phyloP scores from a whole-genome alignment of 1,284 basidiomycete genomes.

The Cerrena zonata region DNA sequence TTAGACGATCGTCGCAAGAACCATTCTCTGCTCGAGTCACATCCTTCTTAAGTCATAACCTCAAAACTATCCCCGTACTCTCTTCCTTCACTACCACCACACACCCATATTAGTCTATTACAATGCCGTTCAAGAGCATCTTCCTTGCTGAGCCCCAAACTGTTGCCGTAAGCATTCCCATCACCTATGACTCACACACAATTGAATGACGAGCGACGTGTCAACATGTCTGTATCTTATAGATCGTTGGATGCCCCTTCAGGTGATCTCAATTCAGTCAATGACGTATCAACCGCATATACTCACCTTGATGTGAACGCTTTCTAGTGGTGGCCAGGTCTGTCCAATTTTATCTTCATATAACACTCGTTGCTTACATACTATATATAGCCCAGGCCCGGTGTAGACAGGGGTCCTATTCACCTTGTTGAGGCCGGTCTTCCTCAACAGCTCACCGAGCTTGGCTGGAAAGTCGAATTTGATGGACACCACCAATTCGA shows the following conservation, averaged over 20 bases:
- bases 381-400: slow-evolving; percentile 57
- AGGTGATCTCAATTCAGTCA: slow-evolving; percentile 36
- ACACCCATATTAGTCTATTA: neutral
- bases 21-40: no score
- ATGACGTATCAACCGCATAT: slow-evolving; percentile 13
- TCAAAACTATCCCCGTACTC: no score
- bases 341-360: slow-evolving; percentile 10
- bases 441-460: slow-evolving; percentile 63
- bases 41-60: no score
- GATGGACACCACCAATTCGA: slow-evolving; percentile 87
- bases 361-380: neutral
- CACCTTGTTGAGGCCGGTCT: slow-evolving; percentile 83
- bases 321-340: slow-evolving; percentile 48
- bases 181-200: slow-evolving; percentile 3
- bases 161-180: slow-evolving; percentile 47
- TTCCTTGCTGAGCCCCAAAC: slow-evolving; percentile 69
- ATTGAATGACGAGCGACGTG: slow-evolving; percentile 5
- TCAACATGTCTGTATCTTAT: slow-evolving; percentile 1
- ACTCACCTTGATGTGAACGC: neutral
- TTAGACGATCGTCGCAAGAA: no score
- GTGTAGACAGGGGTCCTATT: slow-evolving; percentile 89
- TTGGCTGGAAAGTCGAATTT: slow-evolving; percentile 88
- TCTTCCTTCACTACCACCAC: no score
- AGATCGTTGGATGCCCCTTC: slow-evolving; percentile 75
- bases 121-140: slow-evolving; percentile 17